Base-by-base conservation (phyloP, 768 basidiomycete genomes). In the Lanmaoa rubissima region DNA sequence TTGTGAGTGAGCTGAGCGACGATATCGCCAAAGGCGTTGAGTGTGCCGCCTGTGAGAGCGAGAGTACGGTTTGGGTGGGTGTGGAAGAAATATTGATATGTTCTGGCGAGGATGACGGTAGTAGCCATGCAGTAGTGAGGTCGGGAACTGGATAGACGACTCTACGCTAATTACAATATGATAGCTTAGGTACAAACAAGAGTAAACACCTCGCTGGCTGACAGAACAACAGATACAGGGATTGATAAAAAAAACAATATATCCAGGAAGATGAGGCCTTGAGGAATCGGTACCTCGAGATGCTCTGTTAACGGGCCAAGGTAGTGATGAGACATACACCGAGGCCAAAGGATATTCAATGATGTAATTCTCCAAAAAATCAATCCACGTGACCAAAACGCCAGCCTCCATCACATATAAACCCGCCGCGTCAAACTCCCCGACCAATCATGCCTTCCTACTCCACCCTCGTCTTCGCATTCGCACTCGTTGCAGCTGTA, bases 21-120 rank as follows among this genome's bases (percentile, higher is more conserved):
- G 49, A 80, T 73, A 65, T 94, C 91, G 48, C 88, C 90, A 17
- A 92, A 65, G 28, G 88, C 89, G 64, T 85, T 88, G 60, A 94
- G 75, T 48, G 77, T 78, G 13, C 87, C 90, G 36, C 91, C 90
- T 12, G 88, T 87, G 63, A 89, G 63, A 19, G 88, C 87, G 55
- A 92, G 83, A 16, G 92, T 94, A 53, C 75, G 74, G 59, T 90
- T 80, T 5, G 91, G 91, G 64, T 84, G 83, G 8, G 86, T 74
- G 48, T 88, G 78, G 69, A 91, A 93, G 44, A 85, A 88, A 63
- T 83, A 77, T 64, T 84, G 87, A 71, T 93, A 94, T 42, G 79
- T 85, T 55, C 88, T 83, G 57, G 83, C 84, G 55, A 91, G 75
- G 38, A 85, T 74, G 61, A 91, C 67, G 43, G 79, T 82, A 55